phyloP scores from a whole-genome alignment of 1,139 yeast genomes.

The Arxiozyma telluris region DNA sequence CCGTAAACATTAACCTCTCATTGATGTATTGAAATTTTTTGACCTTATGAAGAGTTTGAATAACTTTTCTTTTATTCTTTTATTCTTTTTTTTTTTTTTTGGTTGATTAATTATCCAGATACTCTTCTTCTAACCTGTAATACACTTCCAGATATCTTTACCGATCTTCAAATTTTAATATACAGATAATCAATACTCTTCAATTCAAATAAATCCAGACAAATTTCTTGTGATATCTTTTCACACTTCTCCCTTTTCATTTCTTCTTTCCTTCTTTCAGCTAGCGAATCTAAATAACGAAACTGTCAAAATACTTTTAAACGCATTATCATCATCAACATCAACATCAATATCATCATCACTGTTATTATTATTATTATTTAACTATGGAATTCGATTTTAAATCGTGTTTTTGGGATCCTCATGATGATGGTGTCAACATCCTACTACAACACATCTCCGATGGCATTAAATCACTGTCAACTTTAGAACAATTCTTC shows the following conservation, averaged over 20 bases:
- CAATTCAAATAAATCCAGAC: no score
- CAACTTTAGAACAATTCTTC: constrained; percentile 21
- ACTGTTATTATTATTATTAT: no score
- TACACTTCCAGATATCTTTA: no score
- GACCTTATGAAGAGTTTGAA: not conserved
- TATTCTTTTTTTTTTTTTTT: not conserved
- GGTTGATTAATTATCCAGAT: no score
- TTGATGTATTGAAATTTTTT: not conserved
- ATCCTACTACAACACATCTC: constrained; percentile 24
- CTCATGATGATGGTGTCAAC: constrained; percentile 27
- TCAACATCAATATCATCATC: not conserved
- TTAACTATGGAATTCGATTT: constrained; percentile 20
- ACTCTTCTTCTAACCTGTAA: no score
- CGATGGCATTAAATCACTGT: constrained; percentile 23
- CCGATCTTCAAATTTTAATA: no score
- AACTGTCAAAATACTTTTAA: not conserved
- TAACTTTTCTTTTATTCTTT: not conserved
- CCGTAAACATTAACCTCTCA: constrained; percentile 2
- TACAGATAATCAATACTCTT: no score
- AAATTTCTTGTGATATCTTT: no score
- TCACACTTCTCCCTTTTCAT: no score
- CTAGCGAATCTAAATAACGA: no score
- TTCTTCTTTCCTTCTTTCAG: no score
- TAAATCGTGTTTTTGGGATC: constrained; percentile 30
- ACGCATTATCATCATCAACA: not conserved